Evolutionary conservation across 1,139 yeast genomes (phyloP).

Genomic region (Candida sp.): DNA sequence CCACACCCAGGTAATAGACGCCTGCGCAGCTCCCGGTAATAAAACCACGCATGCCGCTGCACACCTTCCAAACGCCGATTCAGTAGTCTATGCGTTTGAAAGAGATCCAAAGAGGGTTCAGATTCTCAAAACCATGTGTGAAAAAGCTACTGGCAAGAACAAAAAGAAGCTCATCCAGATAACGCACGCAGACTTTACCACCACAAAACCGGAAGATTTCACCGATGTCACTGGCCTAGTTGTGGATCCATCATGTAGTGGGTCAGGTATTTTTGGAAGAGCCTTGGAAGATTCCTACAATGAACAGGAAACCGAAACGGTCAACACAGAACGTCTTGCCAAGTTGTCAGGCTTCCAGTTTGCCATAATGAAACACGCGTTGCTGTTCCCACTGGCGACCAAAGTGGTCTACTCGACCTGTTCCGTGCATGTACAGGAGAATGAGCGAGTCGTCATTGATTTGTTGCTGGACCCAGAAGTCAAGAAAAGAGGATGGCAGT

Average conservation of each 20-base stretch:
- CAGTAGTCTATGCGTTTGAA: constrained; percentile 78
- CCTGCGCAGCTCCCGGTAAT: constrained; percentile 99
- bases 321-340: constrained; percentile 62
- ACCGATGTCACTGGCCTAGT: constrained; percentile 76
- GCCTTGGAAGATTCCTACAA: constrained; percentile 53
- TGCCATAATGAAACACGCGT: constrained; percentile 86
- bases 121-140: constrained; percentile 78
- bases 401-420: constrained; percentile 96
- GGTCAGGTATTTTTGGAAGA: constrained; percentile 95
- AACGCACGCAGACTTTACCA: constrained; percentile 86
- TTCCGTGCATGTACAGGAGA: constrained; percentile 91
- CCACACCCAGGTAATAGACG: constrained; percentile 72
- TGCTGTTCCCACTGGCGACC: constrained; percentile 75
- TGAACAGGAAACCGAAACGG: constrained; percentile 39
- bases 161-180: constrained; percentile 56
- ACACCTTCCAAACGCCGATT: constrained; percentile 27
- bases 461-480: constrained; percentile 68
- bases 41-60: constrained; percentile 95
- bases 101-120: constrained; percentile 76
- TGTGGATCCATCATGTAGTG: constrained; percentile 98
- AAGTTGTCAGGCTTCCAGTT: constrained; percentile 87
- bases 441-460: constrained; percentile 87
- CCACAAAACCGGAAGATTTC: constrained; percentile 63
- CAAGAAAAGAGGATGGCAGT: constrained; percentile 71
- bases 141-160: constrained; percentile 69